These are phyloP conservation scores for Penicillium bovifimosum DNA, from an alignment of 495 filamentous ascomycete species.

Conservation along the genomic window DNA sequence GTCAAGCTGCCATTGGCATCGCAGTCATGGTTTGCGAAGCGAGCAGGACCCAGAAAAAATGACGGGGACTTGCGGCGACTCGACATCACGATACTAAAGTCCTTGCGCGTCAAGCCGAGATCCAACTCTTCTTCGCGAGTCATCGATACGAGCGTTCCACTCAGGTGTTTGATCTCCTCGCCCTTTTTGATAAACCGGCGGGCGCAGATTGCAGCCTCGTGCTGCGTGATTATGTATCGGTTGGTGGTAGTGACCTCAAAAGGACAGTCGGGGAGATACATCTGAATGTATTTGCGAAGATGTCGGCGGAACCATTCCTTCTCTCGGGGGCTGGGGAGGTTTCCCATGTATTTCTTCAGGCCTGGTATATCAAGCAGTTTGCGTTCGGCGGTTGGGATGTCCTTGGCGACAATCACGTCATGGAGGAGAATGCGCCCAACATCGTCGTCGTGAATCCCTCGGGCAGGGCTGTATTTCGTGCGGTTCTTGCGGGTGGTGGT, in stretches of 20 bases:
- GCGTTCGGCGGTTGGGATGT: constrained; percentile 61
- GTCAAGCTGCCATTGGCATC: constrained; percentile 82
- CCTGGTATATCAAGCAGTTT: constrained; percentile 67
- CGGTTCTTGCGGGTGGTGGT: constrained; percentile 92
- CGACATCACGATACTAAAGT: constrained; percentile 95
- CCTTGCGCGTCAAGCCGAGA: constrained; percentile 69
- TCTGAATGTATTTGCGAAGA: constrained; percentile 83
- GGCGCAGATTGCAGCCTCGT: constrained; percentile 85
- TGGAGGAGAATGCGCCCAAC: constrained; percentile 72
- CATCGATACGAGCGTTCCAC: constrained; percentile 83
- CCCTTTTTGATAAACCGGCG: constrained; percentile 70
- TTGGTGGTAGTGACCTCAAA: constrained; percentile 95
- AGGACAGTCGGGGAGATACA: constrained; percentile 87
- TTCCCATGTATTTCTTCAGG: constrained; percentile 62
- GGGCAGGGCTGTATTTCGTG: constrained; percentile 73
- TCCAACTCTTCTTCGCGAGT: constrained; percentile 83
- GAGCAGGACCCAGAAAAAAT: constrained; percentile 87
- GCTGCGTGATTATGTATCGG: constrained; percentile 83
- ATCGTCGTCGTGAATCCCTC: constrained; percentile 76
- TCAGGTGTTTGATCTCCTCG: constrained; percentile 83
- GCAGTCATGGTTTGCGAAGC: constrained; percentile 97
- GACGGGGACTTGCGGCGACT: constrained; percentile 82
- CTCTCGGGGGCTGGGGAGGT: constrained; percentile 67
- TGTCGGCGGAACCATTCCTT: constrained; percentile 84
- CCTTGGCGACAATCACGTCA: constrained; percentile 68